Evolutionary conservation across 73 alveolate genomes (phyloP).

Genomic region (Urostyla sp.): DNA sequence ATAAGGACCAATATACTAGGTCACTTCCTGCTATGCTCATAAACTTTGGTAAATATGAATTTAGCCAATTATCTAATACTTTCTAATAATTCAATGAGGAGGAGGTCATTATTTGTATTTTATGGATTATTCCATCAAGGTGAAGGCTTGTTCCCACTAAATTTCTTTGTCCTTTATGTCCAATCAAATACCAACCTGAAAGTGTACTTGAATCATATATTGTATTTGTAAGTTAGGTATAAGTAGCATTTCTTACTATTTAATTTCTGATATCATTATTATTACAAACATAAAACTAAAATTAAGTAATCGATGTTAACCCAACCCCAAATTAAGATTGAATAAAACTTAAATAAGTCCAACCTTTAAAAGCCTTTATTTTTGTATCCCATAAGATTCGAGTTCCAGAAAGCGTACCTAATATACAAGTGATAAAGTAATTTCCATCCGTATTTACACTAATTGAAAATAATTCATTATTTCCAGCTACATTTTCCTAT

Average conservation of each 20-base stretch:
- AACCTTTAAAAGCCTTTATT: conserved; percentile 24
- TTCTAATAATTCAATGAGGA: too few relatives aligned
- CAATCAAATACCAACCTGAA: conserved; percentile 28
- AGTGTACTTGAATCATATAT: neutral
- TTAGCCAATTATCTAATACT: too few relatives aligned
- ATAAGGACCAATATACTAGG: conserved; percentile 2
- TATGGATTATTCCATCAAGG: neutral
- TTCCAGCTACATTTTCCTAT: neutral
- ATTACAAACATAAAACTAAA: conserved; percentile 13
- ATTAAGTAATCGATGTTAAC: neutral
- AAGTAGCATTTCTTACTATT: neutral
- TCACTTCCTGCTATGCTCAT: neutral
- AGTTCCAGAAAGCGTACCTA: neutral
- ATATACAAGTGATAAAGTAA: neutral
- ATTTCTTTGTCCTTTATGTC: conserved; percentile 28
- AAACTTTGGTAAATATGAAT: too few relatives aligned
- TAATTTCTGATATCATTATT: neutral
- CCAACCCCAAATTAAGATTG: conserved; percentile 8
- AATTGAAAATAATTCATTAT: conserved; percentile 12
- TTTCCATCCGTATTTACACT: conserved; percentile 3
- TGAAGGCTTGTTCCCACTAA: neutral
- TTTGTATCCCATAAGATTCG: conserved; percentile 7
- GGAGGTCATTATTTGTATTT: too few relatives aligned
- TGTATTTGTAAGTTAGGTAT: neutral
- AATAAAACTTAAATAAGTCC: conserved; percentile 4